These are phyloP conservation scores for Eragrostis nindensis DNA, from an alignment of 176 grass and related monocot genomes.

Conservation along the genomic window DNA sequence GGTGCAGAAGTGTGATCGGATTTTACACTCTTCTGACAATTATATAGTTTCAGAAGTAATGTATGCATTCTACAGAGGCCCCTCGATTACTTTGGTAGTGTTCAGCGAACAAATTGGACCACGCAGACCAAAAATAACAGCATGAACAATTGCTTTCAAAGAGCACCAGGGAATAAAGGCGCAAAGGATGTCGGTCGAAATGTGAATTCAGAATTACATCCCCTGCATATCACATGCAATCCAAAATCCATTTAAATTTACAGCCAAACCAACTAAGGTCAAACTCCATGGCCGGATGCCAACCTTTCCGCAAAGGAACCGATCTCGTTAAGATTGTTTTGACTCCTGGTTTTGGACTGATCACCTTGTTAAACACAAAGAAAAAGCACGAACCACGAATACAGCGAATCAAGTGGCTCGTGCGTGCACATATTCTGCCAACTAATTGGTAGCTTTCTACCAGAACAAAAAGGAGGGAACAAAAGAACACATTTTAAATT, in stretches of 20 bases:
- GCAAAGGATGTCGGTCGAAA: not conserved
- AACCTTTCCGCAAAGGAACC: conserved; percentile 34
- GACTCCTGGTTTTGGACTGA: conserved; percentile 12
- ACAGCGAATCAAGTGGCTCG: not conserved
- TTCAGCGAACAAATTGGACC: not conserved
- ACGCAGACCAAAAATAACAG: not conserved
- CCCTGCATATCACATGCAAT: not conserved
- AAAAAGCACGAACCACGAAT: not conserved
- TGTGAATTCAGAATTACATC: conserved; percentile 7
- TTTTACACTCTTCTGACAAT: no score
- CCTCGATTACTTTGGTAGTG: not conserved
- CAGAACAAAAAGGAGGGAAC: not conserved
- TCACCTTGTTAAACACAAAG: not conserved
- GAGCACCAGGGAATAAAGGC: not conserved
- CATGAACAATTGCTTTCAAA: not conserved
- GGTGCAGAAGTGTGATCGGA: no score
- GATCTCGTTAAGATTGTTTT: conserved; percentile 36
- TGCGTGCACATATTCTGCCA: conserved; percentile 36
- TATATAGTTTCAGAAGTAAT: no score
- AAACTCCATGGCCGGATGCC: conserved; percentile 26
- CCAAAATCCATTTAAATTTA: not conserved
- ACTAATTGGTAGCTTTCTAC: conserved; percentile 15
- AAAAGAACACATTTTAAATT: conserved; percentile 1
- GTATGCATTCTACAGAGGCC: not conserved
- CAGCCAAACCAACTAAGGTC: not conserved